Base-by-base conservation (phyloP, 2,329 filamentous ascomycete species). In the Cryphonectria radicalis region DNA sequence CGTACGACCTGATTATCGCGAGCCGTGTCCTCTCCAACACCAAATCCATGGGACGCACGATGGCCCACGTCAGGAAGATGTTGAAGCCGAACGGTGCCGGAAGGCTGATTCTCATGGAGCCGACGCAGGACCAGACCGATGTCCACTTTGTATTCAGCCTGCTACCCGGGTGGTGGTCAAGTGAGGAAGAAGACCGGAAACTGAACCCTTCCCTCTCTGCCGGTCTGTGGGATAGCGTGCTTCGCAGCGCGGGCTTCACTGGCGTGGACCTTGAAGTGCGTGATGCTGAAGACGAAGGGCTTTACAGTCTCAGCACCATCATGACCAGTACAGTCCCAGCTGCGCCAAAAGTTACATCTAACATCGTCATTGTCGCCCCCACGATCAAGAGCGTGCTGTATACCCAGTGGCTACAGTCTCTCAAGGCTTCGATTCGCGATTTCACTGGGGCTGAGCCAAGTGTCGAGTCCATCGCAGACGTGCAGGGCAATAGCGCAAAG, bases 151-250 rank as follows among this genome's bases (percentile, higher is more conserved):
- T 82, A 71, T 82, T 83, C 64, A 80, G 81, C 7, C 74, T 76
- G 13, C 75, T 82, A 14, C 74, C 78, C 3, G 81, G 80, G n/a
- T 82, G 81, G 81, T 82, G 81, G 80, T 75, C 80, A 17, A 59
- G 55, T 13, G 55, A 59, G 55, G 55, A 59, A 35, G 28, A 59
- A 32, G 28, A 59, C 28, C 55, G 55, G 25, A 59, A 35, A 17
- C 4, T 35, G 1, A 77, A 75, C 4, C 74, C 77, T 59, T 59
- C 55, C 14, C 55, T 59, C 25, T 32, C 55, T 28, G 55, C 19
- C 13, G 32, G 28, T 4, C 6, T 59, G 50, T 72, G 70, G 70
- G 14, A 69, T 11, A 35, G 55, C 0, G 70, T 64, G 19, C 60
- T 72, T 35, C 70, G 42, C n/a, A 40, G 11, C 40, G 46, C 66